Evolutionary conservation across 352 stramenopile genomes (phyloP).

Genomic region (Globisporangium mamillatum): DNA sequence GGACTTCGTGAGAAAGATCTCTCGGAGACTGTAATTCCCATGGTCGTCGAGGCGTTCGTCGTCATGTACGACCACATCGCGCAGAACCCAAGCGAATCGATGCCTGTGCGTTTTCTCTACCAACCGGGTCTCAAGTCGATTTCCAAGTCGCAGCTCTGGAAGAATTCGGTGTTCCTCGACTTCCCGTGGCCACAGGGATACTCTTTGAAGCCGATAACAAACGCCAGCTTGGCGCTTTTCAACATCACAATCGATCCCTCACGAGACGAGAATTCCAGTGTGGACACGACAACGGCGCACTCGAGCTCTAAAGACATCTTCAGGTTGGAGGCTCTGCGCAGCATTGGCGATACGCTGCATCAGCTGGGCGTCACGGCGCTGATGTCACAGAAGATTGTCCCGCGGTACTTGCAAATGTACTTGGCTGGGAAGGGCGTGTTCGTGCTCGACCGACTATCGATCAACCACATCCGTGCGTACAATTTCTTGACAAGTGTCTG

Average conservation of each 20-base stretch:
- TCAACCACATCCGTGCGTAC: conserved; percentile 49
- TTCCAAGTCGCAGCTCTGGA: conserved; percentile 34
- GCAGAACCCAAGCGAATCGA: conserved; percentile 31
- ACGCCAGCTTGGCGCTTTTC: conserved; percentile 46
- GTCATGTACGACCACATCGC: conserved; percentile 35
- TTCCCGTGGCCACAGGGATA: conserved; percentile 26
- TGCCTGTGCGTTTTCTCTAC: conserved; percentile 52
- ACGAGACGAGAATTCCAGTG: conserved; percentile 1
- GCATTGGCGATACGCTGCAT: conserved; percentile 33
- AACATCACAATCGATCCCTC: conserved; percentile 54
- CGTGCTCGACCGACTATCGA: conserved; percentile 44
- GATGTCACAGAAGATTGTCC: conserved; percentile 58
- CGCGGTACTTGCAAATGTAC: conserved; percentile 40
- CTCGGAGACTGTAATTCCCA: conserved; percentile 26
- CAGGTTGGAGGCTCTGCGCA: conserved; percentile 28
- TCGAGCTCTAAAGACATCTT: conserved; percentile 12
- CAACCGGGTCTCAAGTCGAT: conserved; percentile 21
- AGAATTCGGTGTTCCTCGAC: conserved; percentile 45
- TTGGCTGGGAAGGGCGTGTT: conserved; percentile 38
- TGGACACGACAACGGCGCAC: conserved; percentile 11
- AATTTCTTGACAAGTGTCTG: neutral
- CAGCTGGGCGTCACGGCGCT: conserved; percentile 35
- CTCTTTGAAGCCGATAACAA: conserved; percentile 19
- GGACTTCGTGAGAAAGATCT: conserved; percentile 10
- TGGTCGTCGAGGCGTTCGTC: conserved; percentile 48